Percentiles rank a stretch among this genome's conserved stretches.
Conservation (phyloP, 306 rosid species). For the Quercus variabilis region DNA sequence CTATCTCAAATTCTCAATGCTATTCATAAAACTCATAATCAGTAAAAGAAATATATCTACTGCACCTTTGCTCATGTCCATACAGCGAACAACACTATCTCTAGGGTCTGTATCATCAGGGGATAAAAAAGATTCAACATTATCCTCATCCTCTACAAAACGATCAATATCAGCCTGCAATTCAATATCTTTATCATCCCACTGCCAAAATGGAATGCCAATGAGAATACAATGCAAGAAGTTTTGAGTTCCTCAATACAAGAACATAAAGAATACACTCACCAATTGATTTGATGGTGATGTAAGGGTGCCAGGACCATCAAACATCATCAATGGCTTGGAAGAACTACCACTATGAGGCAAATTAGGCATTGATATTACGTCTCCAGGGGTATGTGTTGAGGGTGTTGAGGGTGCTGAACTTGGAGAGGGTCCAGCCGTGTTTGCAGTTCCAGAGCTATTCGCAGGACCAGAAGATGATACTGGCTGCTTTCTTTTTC, state of each 20-base stretch:
- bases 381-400: constrained; percentile 98
- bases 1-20: constrained; percentile 12
- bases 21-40: constrained; percentile 20
- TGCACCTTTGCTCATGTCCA: constrained; percentile 98
- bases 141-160: constrained; percentile 95
- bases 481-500: constrained; percentile 96
- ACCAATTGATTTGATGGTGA: constrained; percentile 97
- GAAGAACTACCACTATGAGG: constrained; percentile 87
- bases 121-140: constrained; percentile 96
- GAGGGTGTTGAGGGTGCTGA: constrained; percentile 99
- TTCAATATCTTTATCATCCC: constrained; percentile 99
- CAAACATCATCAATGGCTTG: constrained; percentile 88
- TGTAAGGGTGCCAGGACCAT: constrained; percentile 80
- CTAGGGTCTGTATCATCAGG: constrained; percentile 94
- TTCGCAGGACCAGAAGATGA: constrained; percentile 99
- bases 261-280: constrained; percentile 35
- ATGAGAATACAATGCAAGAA: constrained; percentile 73
- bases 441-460: constrained; percentile 96
- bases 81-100: constrained; percentile 87
- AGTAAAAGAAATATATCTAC: constrained; percentile 30
- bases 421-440: constrained; percentile 96
- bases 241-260: constrained; percentile 41
- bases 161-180: constrained; percentile 99
- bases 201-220: constrained; percentile 94
- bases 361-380: constrained; percentile 88